Evolutionary conservation across 2,329 filamentous ascomycete genomes (phyloP).

Genomic region (Cladophialophora chaetospira): DNA sequence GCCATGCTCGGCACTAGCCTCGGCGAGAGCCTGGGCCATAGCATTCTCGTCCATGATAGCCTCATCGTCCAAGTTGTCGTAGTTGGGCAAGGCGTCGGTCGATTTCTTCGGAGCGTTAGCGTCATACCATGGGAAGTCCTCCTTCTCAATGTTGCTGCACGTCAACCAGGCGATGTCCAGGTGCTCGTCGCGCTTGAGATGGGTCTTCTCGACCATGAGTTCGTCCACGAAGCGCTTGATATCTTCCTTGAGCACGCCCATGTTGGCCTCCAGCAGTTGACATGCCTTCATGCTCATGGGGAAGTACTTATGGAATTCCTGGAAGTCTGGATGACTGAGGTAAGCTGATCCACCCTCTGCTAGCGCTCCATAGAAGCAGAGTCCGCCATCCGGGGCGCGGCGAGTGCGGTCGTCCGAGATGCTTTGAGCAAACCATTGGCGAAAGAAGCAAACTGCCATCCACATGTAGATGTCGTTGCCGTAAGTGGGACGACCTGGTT

Average conservation of each 20-base stretch:
- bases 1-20: not conserved
- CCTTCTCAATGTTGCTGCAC: conserved; percentile 44
- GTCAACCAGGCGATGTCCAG: conserved; percentile 47
- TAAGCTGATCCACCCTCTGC: conserved; percentile 46
- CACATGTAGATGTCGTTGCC: conserved; percentile 54
- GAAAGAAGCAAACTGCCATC: conserved; percentile 52
- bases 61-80: conserved; percentile 11
- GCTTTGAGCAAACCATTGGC: conserved; percentile 50
- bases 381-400: conserved; percentile 48
- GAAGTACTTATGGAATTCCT: conserved; percentile 35
- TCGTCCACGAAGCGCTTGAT: conserved; percentile 39
- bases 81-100: conserved; percentile 10
- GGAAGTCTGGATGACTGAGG: conserved; percentile 41
- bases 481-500: conserved; percentile 47
- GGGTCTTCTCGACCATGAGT: conserved; percentile 44
- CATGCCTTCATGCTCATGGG: conserved; percentile 36
- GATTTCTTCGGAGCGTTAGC: not conserved
- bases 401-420: conserved; percentile 44
- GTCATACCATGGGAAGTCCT: conserved; percentile 46
- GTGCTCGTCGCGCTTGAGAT: conserved; percentile 42
- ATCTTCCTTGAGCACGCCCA: conserved; percentile 43
- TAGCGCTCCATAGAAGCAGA: conserved; percentile 47
- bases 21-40: not conserved
- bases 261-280: conserved; percentile 34
- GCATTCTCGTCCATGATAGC: not conserved